phyloP scores from a whole-genome alignment of 2,329 filamentous ascomycete species.

The Myriosclerotinia scirpicola region DNA sequence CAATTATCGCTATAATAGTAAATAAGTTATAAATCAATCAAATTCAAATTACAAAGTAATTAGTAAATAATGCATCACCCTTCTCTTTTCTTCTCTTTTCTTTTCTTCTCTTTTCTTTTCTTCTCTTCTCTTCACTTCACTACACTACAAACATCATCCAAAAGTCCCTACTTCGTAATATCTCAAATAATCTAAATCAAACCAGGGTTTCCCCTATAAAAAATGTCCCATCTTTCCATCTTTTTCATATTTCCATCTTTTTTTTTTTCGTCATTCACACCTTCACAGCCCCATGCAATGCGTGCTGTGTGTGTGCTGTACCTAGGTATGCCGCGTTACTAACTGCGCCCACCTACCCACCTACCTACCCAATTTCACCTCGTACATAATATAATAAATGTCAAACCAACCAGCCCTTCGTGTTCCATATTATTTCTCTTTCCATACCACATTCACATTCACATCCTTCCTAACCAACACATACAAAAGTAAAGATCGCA shows the following conservation, averaged over 20 bases:
- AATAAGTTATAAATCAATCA: too few relatives aligned
- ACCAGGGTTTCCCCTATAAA: slow-evolving; percentile 3
- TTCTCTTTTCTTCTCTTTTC: too few relatives aligned
- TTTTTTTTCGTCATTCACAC: background rate
- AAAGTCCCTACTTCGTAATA: too few relatives aligned
- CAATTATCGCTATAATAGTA: too few relatives aligned
- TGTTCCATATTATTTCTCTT: slow-evolving; percentile 4
- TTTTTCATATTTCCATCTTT: background rate
- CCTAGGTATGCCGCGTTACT: background rate
- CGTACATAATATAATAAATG: slow-evolving; percentile 9
- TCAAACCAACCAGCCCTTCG: slow-evolving; percentile 2
- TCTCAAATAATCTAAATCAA: too few relatives aligned
- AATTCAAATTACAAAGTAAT: too few relatives aligned
- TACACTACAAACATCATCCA: too few relatives aligned
- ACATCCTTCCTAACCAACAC: background rate
- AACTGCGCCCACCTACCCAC: slow-evolving; percentile 7
- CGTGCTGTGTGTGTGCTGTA: too few relatives aligned
- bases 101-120: too few relatives aligned
- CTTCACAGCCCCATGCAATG: slow-evolving; percentile 3
- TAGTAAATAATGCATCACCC: too few relatives aligned
- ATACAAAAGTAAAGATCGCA: background rate
- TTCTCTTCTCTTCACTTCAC: too few relatives aligned
- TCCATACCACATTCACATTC: background rate
- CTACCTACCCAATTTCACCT: background rate
- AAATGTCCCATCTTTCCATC: background rate